phyloP scores from a whole-genome alignment of 371 early-diverging fungal species.

The Mortierella sp. region DNA sequence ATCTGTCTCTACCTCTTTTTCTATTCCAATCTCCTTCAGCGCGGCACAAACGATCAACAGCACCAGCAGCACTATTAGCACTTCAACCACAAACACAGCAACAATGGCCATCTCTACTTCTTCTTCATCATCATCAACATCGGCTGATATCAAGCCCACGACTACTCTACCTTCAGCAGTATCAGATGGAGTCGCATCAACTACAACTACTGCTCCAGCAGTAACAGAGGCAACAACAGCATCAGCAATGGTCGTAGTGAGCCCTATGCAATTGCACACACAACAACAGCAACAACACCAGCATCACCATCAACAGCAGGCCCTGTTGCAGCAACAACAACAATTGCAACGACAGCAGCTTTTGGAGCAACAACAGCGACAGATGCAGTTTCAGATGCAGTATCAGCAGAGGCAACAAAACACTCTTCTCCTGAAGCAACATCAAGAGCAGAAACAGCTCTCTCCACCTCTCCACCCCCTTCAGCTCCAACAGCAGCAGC shows the following conservation, averaged over 20 bases:
- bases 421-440: background rate
- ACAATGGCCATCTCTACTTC: constrained; percentile 21
- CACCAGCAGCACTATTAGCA: background rate
- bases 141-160: constrained; percentile 22
- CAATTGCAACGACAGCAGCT: background rate
- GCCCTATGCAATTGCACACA: constrained; percentile 8
- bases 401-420: background rate
- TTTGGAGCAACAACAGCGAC: constrained; percentile 6
- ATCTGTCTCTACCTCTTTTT: background rate
- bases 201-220: constrained; percentile 6
- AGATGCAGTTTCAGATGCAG: background rate
- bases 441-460: background rate
- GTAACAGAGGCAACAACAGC: constrained; percentile 7
- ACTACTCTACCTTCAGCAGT: constrained; percentile 12
- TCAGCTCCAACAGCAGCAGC: background rate
- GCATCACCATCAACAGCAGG: constrained; percentile 5
- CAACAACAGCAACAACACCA: constrained; percentile 19
- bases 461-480: background rate
- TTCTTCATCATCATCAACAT: constrained; percentile 12
- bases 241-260: background rate
- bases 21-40: background rate
- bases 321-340: constrained; percentile 13
- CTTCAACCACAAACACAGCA: background rate
- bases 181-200: constrained; percentile 11
- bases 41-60: background rate